These are phyloP conservation scores for Aspergillus flavus DNA, from an alignment of 2,329 filamentous ascomycete genomes.

Conservation along the genomic window DNA sequence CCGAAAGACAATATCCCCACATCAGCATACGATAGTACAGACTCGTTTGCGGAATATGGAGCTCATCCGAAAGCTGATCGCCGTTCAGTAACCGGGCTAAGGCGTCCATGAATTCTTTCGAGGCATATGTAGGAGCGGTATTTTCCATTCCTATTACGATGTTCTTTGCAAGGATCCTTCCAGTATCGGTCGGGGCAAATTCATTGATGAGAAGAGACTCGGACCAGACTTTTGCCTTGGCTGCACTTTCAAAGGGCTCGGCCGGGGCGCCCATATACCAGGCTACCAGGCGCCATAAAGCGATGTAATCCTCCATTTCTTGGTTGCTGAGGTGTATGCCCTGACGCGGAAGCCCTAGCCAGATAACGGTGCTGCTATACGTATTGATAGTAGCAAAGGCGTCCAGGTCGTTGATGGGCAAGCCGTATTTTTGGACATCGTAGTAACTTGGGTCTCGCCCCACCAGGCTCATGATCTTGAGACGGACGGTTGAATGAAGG, in stretches of 20 bases:
- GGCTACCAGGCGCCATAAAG: not conserved
- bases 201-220: not conserved
- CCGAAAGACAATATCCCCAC: not conserved
- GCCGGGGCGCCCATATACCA: not conserved
- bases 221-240: not conserved
- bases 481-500: not conserved
- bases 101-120: not conserved
- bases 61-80: not conserved
- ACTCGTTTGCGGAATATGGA: not conserved
- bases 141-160: not conserved
- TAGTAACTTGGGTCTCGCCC: not conserved
- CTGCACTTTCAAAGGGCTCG: not conserved
- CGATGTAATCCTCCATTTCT: not conserved
- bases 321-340: not conserved
- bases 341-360: not conserved
- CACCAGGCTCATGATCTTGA: not conserved
- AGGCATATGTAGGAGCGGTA: not conserved
- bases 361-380: not conserved
- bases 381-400: not conserved
- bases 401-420: not conserved
- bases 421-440: not conserved
- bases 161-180: not conserved
- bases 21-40: not conserved
- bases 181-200: not conserved
- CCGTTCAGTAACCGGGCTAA: not conserved